Base-by-base conservation (phyloP, 768 basidiomycete genomes). In the Galerina marginata region DNA sequence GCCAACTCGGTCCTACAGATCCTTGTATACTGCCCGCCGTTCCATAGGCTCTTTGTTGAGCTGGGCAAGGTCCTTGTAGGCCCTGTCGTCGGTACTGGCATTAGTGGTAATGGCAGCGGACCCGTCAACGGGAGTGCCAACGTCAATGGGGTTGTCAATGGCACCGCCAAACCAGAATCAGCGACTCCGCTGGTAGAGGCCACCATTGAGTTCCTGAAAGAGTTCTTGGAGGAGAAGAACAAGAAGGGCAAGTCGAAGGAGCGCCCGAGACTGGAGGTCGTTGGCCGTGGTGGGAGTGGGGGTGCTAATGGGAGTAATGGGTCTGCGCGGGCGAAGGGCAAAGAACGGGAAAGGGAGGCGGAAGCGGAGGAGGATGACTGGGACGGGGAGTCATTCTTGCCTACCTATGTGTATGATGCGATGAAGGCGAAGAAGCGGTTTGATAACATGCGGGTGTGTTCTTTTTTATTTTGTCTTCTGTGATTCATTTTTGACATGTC, bases 1-100 rank as follows among this genome's bases (percentile, higher is more conserved):
- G 95, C 95, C 29, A 99, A 98, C 68, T 88, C 95, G 0, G 92
- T 98, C 23, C 78, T 99, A 33, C 96, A 99, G 77, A 86, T 91
- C 1, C 81, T 99, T 29, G 84, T 96, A 0, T 96, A 95, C 73
- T 94, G 91, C 66, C 82, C 85, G n/a, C 93, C 91, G 1, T 98
- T 99, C 73, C 87, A 88, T 68, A 81, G 81, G 47, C 74, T 98
- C 38, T 91, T 99, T 69, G 77, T 75, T 20, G 88, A 91, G 62
- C 77, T 98, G 2, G 90, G 85, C 29, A 81, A 80, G 67, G 61
- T 54, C 14, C 58, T 62, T 47, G 51, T 57, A 20, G 57, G 47
- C 43, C 25, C 46, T 43, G 55, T 16, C n/a, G 56, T 37, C 20
- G 45, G 25, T 52, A 33, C 14, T 48, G 45, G 37, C 38, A 9